Evolutionary conservation across 768 basidiomycete species (phyloP), one percentile per base, ranked within the genome.

Genomic region (Collybia mongolica): DNA sequence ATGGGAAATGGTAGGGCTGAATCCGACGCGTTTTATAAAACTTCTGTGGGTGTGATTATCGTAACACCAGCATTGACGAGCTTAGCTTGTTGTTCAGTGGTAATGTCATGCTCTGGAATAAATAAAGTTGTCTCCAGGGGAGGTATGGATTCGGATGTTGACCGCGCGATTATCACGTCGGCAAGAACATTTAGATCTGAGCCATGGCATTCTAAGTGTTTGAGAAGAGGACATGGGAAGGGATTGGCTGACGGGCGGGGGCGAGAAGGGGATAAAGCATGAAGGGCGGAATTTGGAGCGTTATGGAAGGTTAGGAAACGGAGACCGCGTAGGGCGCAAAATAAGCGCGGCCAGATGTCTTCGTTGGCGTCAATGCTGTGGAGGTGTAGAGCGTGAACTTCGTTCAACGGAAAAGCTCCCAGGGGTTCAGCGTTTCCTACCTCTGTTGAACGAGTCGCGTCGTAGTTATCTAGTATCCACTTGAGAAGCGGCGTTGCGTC

Each of bases 401-500:
- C 50, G 8, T 65, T 65, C 23, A 71, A 53, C 12, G 48, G 51
- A 40, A 49, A 51, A 23, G 52, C 38, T 32, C 54, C 35, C 38
- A 32, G 48, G 42, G 32, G 28, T 6, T 38, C 28, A n/a, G n/a
- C 24, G 8, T 37, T 43, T 9, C 39, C 17, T n/a, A 28, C 5
- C 8, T 45, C 37, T 6, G 41, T 26, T 35, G 44, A 48, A 44
- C 26, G 29, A 22, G 36, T 8, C 6, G 40, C 46, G 24, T 23
- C 39, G 38, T 49, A 24, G 38, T 26, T 45, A 15, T 47, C 9
- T 29, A 51, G 52, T 24, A 81, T 54, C 63, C 63, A 68, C 17
- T 67, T 56, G 24, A 81, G 46, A 20, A 82, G 39, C 0, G 48
- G 54, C 5, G 70, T 64, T 5, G 70, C 66, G 53, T 81, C 72